Percentiles rank a stretch among this genome's conserved stretches.
These are phyloP conservation scores for Fraxinus sp. DNA, from an alignment of 305 asterid genomes.

Conservation along the genomic window DNA sequence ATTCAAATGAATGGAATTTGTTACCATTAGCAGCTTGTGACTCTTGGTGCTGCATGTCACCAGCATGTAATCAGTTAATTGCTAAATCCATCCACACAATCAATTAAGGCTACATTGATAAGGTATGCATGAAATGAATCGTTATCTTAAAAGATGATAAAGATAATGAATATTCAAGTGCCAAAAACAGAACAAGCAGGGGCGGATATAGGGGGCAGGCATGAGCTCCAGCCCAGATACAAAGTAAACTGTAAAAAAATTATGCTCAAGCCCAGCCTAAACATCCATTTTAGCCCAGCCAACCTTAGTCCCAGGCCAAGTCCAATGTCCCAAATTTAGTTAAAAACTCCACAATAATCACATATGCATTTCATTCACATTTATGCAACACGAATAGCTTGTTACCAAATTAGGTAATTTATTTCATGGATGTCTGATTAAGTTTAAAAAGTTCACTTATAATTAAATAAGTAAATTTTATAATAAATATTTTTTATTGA, in stretches of 20 bases:
- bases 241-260: neutral
- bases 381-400: neutral
- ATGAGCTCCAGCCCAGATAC: neutral
- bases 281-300: neutral
- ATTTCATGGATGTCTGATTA: neutral
- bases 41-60: constrained; percentile 65
- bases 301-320: neutral
- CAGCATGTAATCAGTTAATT: constrained; percentile 23
- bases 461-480: neutral
- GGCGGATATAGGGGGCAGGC: neutral
- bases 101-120: neutral
- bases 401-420: neutral
- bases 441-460: neutral
- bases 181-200: neutral
- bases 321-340: neutral
- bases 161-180: neutral
- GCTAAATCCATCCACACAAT: constrained; percentile 22
- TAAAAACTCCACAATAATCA: neutral
- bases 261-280: neutral
- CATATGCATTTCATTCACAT: neutral
- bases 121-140: constrained; percentile 22
- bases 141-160: neutral
- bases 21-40: constrained; percentile 61
- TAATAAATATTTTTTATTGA: neutral
- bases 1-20: constrained; percentile 77